Percentiles rank a stretch among this genome's conserved stretches.
These are phyloP conservation scores for Penicillium antarcticum DNA, from an alignment of 495 filamentous ascomycete species.

Conservation along the genomic window DNA sequence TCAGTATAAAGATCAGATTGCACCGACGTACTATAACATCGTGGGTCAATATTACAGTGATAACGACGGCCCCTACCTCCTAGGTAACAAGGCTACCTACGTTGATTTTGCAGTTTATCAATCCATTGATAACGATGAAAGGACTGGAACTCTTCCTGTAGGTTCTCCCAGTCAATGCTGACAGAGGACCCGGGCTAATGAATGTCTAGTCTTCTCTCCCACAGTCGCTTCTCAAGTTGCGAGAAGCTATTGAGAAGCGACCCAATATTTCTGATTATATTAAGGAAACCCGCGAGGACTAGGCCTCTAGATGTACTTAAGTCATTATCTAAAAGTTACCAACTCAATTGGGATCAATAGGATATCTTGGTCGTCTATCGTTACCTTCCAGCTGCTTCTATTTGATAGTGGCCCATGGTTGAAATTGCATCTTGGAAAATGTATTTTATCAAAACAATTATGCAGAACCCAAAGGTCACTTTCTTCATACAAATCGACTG, in stretches of 20 bases:
- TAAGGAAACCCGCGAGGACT: neutral
- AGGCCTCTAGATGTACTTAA: neutral
- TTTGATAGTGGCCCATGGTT: too few species aligned
- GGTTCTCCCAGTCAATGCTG: neutral
- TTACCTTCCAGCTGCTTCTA: too few species aligned
- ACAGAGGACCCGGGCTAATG: neutral
- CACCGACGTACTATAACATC: constrained; percentile 26
- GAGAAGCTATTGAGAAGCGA: constrained; percentile 2
- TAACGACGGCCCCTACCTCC: constrained; percentile 24
- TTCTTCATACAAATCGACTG: too few species aligned
- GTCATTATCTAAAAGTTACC: too few species aligned
- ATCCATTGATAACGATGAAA: constrained; percentile 28
- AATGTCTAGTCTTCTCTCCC: neutral
- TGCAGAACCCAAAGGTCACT: too few species aligned
- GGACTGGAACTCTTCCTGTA: constrained; percentile 16
- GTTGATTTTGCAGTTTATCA: constrained; percentile 36
- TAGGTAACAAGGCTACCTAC: constrained; percentile 31
- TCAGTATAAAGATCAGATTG: constrained; percentile 21
- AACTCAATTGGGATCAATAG: too few species aligned
- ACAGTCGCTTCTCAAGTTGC: neutral
- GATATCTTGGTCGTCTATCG: too few species aligned
- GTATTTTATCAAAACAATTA: too few species aligned
- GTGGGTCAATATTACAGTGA: constrained; percentile 23
- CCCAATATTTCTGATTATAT: constrained; percentile 7
- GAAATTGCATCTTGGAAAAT: too few species aligned